Percentiles rank a stretch among this genome's conserved stretches.
These are phyloP conservation scores for Trichoderma pleuroti DNA, from an alignment of 2,329 filamentous ascomycete genomes.

Conservation along the genomic window DNA sequence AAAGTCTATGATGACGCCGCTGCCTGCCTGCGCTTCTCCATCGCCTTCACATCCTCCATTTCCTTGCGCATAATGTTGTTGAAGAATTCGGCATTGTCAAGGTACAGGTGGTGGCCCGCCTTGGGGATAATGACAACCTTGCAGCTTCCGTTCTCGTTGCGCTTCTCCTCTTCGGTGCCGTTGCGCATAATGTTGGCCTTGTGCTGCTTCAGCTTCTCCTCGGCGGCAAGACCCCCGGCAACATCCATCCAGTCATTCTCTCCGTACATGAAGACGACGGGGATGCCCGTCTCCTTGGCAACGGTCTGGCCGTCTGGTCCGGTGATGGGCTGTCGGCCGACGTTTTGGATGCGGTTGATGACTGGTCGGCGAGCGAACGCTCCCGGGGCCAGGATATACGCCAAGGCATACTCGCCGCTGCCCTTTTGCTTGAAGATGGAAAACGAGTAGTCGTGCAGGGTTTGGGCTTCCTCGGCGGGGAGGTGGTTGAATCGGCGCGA, in stretches of 20 bases:
- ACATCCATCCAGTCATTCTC: constrained; percentile 99
- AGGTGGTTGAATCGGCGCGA: constrained; percentile 88
- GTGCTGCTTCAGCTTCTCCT: constrained; percentile 72
- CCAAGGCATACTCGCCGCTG: constrained; percentile 88
- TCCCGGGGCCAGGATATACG: constrained; percentile 89
- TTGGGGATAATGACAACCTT: constrained; percentile 74
- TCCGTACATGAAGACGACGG: constrained; percentile 91
- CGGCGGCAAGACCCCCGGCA: constrained; percentile 73
- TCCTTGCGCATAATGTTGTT: constrained; percentile 52
- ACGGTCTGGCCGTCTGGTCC: constrained; percentile 26
- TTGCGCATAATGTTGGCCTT: constrained; percentile 56
- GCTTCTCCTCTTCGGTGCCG: constrained; percentile 64
- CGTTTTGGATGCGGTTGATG: constrained; percentile 79
- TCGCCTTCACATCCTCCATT: constrained; percentile 46
- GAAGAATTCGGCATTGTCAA: constrained; percentile 58
- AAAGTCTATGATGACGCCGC: constrained; percentile 2
- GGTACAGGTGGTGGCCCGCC: constrained; percentile 57
- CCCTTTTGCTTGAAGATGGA: constrained; percentile 89
- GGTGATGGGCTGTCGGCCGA: constrained; percentile 67
- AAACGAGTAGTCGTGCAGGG: constrained; percentile 90
- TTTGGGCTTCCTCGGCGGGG: constrained; percentile 72
- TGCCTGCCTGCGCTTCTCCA: constrained; percentile 28
- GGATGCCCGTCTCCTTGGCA: constrained; percentile 62
- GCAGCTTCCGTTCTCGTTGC: constrained; percentile 71
- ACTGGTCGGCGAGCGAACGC: constrained; percentile 86